Base-by-base conservation (phyloP, 2,329 filamentous ascomycete species). In the Ophiostoma ulmi region DNA sequence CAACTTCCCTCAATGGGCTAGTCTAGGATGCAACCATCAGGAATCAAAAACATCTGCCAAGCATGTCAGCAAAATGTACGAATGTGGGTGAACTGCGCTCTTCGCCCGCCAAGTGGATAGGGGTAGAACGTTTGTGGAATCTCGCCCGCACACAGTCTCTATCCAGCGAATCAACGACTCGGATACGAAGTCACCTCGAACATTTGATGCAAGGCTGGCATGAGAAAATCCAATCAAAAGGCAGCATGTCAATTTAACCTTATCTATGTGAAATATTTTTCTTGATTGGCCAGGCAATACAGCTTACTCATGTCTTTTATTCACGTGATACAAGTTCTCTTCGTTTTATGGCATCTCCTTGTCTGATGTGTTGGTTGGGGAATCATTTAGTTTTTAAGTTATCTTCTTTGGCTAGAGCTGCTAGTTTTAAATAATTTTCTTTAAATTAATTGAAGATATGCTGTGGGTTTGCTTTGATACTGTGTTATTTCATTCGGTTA, bases 81-180 rank as follows among this genome's bases (percentile, higher is more conserved):
- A 5, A 39, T 64, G 61, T 64, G 61, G 61, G 61, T 64, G 61
- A 64, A 36, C 20, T 38, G 7, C 7, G 7, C 20, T 20, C 61
- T 64, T 64, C 61, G 6, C 35, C 61, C 61, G 61, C 61, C 61
- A 39, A 39, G 61, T 64, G 61, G 61, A 38, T 64, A 64, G 26
- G 26, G 31, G 13, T 64, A 64, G 61, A 64, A 64, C 61, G 35
- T 17, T 64, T 36, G 31, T 38, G 61, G 61, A 39, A 65, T 65
- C 36, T 39, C 63, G 35, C 36, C 63, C 63, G 63, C 63, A 65
- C n/a, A 65, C 20, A 39, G 20, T 41, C 20, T 41, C 20, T 65
- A 39, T 65, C 63, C n/a, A 41, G 20, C 63, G 20, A 65, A 65
- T 39, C 20, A 65, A 26, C 17, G 20, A n/a, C 58, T 38, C 5